Percentiles rank a stretch among this genome's conserved stretches.
Evolutionary conservation across 164 flowering plant species (phyloP).

Genomic region (Cinnamomum chago): DNA sequence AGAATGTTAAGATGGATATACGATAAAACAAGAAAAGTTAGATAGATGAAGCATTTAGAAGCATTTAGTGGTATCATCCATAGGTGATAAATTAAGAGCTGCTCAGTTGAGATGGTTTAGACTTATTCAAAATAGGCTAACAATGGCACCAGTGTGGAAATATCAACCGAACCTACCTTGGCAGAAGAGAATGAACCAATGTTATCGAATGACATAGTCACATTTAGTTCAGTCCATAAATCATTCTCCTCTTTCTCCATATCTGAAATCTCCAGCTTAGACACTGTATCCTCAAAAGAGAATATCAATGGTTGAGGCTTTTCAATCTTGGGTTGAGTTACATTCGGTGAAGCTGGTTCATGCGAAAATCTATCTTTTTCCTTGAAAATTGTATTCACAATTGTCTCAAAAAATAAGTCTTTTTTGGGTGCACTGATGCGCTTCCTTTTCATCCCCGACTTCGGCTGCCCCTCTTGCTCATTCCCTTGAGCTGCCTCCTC

Average conservation of each 20-base stretch:
- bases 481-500: background rate
- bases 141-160: background rate
- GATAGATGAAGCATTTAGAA: too few relatives aligned
- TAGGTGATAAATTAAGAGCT: background rate
- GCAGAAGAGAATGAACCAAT: conserved; percentile 19
- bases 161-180: conserved; percentile 24
- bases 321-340: conserved; percentile 7
- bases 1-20: background rate
- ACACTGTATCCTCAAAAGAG: conserved; percentile 22
- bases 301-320: conserved; percentile 34
- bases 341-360: conserved; percentile 8
- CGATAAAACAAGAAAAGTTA: background rate
- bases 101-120: background rate
- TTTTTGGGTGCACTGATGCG: conserved; percentile 2
- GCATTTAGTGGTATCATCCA: background rate
- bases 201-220: conserved; percentile 26
- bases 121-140: background rate
- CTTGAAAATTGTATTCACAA: conserved; percentile 36
- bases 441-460: conserved; percentile 15
- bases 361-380: conserved; percentile 14
- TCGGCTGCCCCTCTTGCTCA: conserved; percentile 12
- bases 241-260: conserved; percentile 32
- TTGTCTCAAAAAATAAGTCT: conserved; percentile 19
- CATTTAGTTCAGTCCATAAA: conserved; percentile 44
- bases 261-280: conserved; percentile 33